Evolutionary conservation across 2,329 filamentous ascomycete species (phyloP).

Genomic region (Amauroascus verrucosus): DNA sequence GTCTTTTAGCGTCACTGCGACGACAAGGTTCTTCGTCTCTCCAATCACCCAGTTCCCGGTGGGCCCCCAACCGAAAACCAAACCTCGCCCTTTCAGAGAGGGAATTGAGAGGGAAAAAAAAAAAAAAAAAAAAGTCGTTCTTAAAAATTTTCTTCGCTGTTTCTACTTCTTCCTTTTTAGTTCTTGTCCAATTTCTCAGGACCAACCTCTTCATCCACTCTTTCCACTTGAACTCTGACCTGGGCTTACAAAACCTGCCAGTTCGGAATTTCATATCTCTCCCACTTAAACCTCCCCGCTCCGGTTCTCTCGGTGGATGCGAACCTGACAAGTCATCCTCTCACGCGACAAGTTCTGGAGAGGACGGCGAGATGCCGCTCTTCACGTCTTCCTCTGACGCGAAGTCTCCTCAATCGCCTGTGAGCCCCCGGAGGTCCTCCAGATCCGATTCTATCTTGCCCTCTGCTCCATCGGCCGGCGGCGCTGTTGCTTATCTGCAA

Average conservation of each 20-base stretch:
- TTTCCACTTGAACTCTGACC: background rate
- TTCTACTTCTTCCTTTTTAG: background rate
- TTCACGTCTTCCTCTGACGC: conserved; percentile 17
- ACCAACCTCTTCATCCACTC: background rate
- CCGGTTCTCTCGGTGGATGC: background rate
- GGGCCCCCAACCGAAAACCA: conserved; percentile 1
- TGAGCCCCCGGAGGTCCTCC: background rate
- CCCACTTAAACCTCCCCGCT: background rate
- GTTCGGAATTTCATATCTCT: background rate
- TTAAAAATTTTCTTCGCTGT: conserved; percentile 2
- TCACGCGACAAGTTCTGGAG: conserved; percentile 7
- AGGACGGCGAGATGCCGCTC: conserved; percentile 24
- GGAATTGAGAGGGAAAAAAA: background rate
- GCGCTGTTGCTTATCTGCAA: conserved; percentile 31
- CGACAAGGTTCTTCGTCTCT: background rate
- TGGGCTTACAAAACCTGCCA: background rate
- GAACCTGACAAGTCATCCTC: background rate
- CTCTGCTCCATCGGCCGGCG: conserved; percentile 33
- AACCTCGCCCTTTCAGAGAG: background rate
- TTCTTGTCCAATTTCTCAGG: conserved; percentile 7
- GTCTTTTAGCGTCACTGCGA: background rate
- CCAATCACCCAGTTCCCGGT: background rate
- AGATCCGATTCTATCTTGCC: conserved; percentile 23
- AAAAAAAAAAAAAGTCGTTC: background rate
- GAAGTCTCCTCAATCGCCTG: conserved; percentile 10